phyloP scores from a whole-genome alignment of 73 alveolate species.

The Paraurostyla sp. region DNA sequence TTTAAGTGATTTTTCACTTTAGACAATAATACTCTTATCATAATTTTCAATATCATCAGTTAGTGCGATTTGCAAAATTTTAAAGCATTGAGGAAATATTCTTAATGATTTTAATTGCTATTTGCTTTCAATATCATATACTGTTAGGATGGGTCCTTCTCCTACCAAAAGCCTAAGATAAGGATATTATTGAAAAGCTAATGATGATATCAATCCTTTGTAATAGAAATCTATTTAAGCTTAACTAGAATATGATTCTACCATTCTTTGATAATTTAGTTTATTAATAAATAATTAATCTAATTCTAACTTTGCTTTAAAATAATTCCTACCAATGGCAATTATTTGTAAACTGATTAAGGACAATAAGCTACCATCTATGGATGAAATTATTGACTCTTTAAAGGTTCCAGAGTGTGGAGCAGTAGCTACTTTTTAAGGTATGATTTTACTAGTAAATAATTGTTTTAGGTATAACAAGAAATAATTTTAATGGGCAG shows the following conservation, averaged over 20 bases:
- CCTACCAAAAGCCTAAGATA: conserved; percentile 30
- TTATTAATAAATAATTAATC: neutral
- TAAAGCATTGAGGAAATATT: conserved; percentile 13
- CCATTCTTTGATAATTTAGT: neutral
- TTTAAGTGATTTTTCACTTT: conserved; percentile 45
- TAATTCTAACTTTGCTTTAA: neutral
- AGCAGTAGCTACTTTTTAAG: conserved; percentile 39
- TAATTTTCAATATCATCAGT: neutral
- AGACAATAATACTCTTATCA: neutral
- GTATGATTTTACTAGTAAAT: neutral
- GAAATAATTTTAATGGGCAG: conserved; percentile 55
- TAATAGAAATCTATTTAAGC: conserved; percentile 7
- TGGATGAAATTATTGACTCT: conserved; percentile 5
- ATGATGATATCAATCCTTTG: conserved; percentile 55
- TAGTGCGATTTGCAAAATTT: neutral
- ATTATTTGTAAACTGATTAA: neutral
- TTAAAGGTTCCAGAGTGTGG: conserved; percentile 39
- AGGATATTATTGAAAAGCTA: neutral
- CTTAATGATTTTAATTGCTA: neutral
- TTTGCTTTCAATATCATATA: neutral
- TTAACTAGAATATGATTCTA: too few species aligned
- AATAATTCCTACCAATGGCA: conserved; percentile 15
- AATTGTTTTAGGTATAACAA: conserved; percentile 37
- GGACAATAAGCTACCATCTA: neutral
- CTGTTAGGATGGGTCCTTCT: conserved; percentile 38